phyloP scores from a whole-genome alignment of 2,329 filamentous ascomycete genomes.

The Teratosphaeria gauchensis region DNA sequence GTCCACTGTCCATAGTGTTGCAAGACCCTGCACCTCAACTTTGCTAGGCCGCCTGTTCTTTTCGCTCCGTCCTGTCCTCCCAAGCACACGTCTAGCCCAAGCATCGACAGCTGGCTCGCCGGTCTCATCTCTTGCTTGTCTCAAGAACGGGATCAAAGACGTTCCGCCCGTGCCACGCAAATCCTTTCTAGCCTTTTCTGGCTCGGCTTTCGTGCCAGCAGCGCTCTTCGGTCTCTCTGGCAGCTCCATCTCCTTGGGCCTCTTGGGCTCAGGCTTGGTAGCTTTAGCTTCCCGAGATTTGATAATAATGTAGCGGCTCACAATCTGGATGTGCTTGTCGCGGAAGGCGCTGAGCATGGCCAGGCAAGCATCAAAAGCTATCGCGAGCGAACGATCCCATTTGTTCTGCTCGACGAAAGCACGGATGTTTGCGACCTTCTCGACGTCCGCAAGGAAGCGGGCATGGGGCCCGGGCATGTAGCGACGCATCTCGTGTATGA shows the following conservation, averaged over 20 bases:
- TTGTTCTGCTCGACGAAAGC: slow-evolving; percentile 60
- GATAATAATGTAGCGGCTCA: slow-evolving; percentile 88
- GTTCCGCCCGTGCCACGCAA: slow-evolving; percentile 89
- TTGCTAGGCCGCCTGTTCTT: slow-evolving; percentile 3
- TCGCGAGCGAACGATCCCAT: slow-evolving; percentile 55
- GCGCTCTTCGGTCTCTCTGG: slow-evolving; percentile 11
- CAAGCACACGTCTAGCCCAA: slow-evolving; percentile 51
- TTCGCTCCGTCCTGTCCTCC: slow-evolving; percentile 31
- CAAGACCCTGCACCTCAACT: slow-evolving; percentile 58
- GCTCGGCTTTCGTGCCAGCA: slow-evolving; percentile 21
- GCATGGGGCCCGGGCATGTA: slow-evolving; percentile 96
- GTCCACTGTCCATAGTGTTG: slow-evolving; percentile 81
- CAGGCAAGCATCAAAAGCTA: slow-evolving; percentile 86
- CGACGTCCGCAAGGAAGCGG: slow-evolving; percentile 74
- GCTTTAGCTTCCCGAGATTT: slow-evolving; percentile 42
- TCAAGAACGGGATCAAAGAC: slow-evolving; percentile 86
- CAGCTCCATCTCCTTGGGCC: slow-evolving; percentile 32
- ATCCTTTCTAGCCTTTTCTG: slow-evolving; percentile 44
- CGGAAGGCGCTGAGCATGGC: slow-evolving; percentile 68
- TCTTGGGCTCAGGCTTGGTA: slow-evolving; percentile 32
- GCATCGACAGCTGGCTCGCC: slow-evolving; percentile 75
- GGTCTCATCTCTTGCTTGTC: slow-evolving; percentile 93
- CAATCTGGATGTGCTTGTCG: slow-evolving; percentile 93
- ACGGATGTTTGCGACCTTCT: slow-evolving; percentile 74
- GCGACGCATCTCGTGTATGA: slow-evolving; percentile 90